phyloP scores from a whole-genome alignment of 164 flowering plant genomes.

The Vitis rupestris region DNA sequence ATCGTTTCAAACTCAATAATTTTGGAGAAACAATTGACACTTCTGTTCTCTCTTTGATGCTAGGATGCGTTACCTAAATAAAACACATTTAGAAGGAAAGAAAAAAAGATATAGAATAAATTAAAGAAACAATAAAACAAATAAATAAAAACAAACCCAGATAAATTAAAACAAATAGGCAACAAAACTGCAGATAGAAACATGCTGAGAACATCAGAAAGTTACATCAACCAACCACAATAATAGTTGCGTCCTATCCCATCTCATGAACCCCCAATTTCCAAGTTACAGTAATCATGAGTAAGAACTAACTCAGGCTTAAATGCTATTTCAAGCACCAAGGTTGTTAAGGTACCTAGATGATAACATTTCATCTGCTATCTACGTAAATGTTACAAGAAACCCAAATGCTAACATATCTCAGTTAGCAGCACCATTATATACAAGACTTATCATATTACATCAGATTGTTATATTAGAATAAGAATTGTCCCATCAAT shows the following conservation, averaged over 20 bases:
- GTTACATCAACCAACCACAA: neutral
- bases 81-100: neutral
- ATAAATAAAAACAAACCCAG: neutral
- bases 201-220: neutral
- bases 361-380: neutral
- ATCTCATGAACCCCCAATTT: neutral
- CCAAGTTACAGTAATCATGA: neutral
- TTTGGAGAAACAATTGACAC: slow-evolving; percentile 30
- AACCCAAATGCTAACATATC: neutral
- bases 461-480: no score
- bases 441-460: no score
- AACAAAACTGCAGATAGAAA: neutral
- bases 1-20: slow-evolving; percentile 28
- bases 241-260: neutral
- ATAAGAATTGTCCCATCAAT: no score
- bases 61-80: slow-evolving; percentile 21
- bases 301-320: neutral
- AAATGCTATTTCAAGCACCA: neutral
- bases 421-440: no score
- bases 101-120: neutral
- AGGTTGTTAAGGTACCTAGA: neutral
- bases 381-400: neutral
- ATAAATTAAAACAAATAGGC: neutral
- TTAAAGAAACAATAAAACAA: neutral
- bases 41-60: slow-evolving; percentile 13